Evolutionary conservation across 768 basidiomycete species (phyloP), one percentile per base, ranked within the genome.

Genomic region (Lactarius trivialis): DNA sequence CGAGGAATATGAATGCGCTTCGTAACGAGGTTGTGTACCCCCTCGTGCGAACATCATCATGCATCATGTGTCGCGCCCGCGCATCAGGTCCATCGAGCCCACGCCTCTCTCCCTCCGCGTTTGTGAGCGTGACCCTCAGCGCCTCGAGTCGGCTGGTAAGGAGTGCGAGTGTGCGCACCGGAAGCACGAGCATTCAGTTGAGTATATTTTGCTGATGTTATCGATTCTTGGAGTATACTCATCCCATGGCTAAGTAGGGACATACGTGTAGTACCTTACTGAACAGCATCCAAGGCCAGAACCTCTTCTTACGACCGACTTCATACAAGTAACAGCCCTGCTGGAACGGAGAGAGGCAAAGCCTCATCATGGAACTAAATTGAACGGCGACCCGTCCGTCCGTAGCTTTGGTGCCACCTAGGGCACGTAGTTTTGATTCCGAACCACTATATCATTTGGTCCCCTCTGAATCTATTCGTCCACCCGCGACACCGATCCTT

Each of bases 31-130:
- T 98, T 93, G 75, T 95, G 90, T 21, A 93, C 89, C 51, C 90
- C 87, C 75, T 98, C 95, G 56, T 94, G 79, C 87, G n/a, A n/a
- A n/a, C n/a, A n/a, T n/a, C n/a, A n/a, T n/a, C 95, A 97, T 12
- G 85, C 74, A 70, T 87, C 65, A 96, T 77, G 74, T 86, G 93
- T 37, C 86, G 77, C 37, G 87, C 83, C 49, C 90, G 78, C 60
- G 91, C 90, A 61, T 87, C 86, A 60, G 81, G 58, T 59, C 74
- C 61, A 78, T 72, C 63, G 76, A 78, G 67, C 70, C 76, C 60
- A 69, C 71, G 65, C 61, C 68, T 72, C 64, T 75, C 74, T 9
- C 68, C 73, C 50, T 81, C 79, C 58, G 79, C 73, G 17, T 80
- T 76, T 62, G 83, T 82, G 36, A 92, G 75, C 19, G 82, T 76